Evolutionary conservation across 208 protist genomes (phyloP).

Genomic region (Vickermania spadyakhi): DNA sequence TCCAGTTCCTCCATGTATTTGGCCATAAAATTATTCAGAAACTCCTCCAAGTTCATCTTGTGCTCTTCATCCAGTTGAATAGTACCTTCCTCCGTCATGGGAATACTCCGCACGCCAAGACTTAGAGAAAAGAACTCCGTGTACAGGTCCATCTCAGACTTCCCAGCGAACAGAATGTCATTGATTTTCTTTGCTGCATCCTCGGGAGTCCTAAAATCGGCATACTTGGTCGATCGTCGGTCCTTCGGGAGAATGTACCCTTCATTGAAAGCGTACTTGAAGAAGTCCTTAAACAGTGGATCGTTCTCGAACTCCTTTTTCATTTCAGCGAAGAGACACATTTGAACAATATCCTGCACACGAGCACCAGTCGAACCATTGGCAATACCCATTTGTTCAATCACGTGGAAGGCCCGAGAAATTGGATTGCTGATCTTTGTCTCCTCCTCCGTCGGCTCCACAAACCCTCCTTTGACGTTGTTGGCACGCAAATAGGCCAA

Average conservation of each 20-base stretch:
- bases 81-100: constrained; percentile 3
- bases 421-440: neutral
- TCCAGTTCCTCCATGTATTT: neutral
- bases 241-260: neutral
- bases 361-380: neutral
- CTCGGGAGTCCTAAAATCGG: neutral
- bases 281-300: constrained; percentile 5
- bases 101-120: neutral
- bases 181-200: neutral
- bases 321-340: constrained; percentile 8
- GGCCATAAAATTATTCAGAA: neutral
- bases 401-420: neutral
- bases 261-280: neutral
- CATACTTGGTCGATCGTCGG: neutral
- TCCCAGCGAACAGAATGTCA: neutral
- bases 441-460: neutral
- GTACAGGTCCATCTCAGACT: constrained; percentile 7
- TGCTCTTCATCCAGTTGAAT: constrained; percentile 3
- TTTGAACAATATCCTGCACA: constrained; percentile 9
- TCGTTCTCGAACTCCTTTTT: constrained; percentile 1
- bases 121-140: constrained; percentile 12
- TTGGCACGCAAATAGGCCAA: neutral
- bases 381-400: neutral
- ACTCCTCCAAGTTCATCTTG: neutral
- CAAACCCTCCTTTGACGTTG: neutral